phyloP scores from a whole-genome alignment of 2,329 filamentous ascomycete species.

The Colletotrichum eleusines region DNA sequence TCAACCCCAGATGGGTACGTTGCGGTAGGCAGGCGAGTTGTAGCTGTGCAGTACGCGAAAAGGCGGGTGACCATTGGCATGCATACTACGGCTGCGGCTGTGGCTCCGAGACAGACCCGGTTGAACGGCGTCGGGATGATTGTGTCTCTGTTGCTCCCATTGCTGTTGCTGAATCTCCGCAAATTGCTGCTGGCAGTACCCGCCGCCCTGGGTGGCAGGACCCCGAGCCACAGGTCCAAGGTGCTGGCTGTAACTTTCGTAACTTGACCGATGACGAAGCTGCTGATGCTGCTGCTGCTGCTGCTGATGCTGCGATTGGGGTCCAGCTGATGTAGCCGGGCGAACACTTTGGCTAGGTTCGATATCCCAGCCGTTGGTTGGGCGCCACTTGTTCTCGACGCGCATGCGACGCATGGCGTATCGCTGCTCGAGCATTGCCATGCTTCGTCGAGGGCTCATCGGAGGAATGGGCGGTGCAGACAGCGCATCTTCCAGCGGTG shows the following conservation, averaged over 20 bases:
- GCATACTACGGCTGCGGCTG: constrained; percentile 29
- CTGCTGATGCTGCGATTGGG: constrained; percentile 38
- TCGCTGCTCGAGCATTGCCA: constrained; percentile 22
- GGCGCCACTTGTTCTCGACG: constrained; percentile 10
- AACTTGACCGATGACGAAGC: constrained; percentile 52
- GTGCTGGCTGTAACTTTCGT: constrained; percentile 46
- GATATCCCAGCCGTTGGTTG: constrained; percentile 5
- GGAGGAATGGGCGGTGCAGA: constrained; percentile 44
- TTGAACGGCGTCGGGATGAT: constrained; percentile 48
- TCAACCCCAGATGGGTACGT: constrained; percentile 68
- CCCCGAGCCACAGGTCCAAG: constrained; percentile 37
- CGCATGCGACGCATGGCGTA: constrained; percentile 36
- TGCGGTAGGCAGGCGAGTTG: constrained; percentile 68
- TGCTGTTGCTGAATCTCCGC: constrained; percentile 42
- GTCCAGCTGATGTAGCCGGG: constrained; percentile 21
- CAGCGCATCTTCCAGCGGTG: constrained; percentile 33
- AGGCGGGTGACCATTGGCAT: constrained; percentile 49
- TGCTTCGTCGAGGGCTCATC: constrained; percentile 44
- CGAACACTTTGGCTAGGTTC: neutral
- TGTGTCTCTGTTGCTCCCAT: constrained; percentile 48
- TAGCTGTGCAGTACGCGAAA: constrained; percentile 70
- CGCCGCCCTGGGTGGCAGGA: constrained; percentile 23
- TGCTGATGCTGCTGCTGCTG: constrained; percentile 42
- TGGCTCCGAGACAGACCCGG: constrained; percentile 44
- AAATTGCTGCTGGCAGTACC: constrained; percentile 40